phyloP scores from a whole-genome alignment of 495 filamentous ascomycete species.

The Aspergillus kassunensis region DNA sequence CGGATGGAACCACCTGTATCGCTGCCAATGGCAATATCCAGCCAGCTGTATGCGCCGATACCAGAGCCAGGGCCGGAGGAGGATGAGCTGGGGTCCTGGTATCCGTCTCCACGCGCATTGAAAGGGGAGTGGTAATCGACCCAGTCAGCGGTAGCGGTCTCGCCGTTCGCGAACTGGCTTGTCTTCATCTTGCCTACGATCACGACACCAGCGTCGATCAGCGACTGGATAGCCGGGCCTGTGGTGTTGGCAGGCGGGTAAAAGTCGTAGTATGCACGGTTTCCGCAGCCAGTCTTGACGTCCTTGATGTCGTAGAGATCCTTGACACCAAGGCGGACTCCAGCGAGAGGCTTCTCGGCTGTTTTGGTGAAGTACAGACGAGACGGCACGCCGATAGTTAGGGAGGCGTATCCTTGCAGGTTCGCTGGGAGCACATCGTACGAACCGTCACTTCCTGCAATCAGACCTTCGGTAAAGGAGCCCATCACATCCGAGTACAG shows the following conservation, averaged over 20 bases:
- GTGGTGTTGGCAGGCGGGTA: conserved; percentile 31
- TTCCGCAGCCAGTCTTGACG: conserved; percentile 38
- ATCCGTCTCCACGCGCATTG: conserved; percentile 43
- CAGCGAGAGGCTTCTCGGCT: conserved; percentile 30
- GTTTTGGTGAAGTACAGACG: conserved; percentile 36
- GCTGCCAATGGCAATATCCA: conserved; percentile 44
- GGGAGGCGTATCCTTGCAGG: conserved; percentile 2
- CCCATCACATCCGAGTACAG: conserved; percentile 8
- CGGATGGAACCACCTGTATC: conserved; percentile 45
- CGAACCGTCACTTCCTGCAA: conserved; percentile 10
- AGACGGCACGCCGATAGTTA: conserved; percentile 38
- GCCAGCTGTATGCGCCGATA: conserved; percentile 38
- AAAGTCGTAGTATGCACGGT: conserved; percentile 35
- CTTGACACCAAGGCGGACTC: conserved; percentile 40
- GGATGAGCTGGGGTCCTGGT: conserved; percentile 36
- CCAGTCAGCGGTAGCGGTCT: conserved; percentile 36
- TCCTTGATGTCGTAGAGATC: conserved; percentile 45
- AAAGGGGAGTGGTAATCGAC: conserved; percentile 41
- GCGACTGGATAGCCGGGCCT: conserved; percentile 30
- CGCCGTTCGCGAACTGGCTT: conserved; percentile 42
- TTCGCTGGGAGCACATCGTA: conserved; percentile 3
- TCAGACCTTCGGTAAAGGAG: conserved; percentile 12
- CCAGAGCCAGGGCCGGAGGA: conserved; percentile 37
- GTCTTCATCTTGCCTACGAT: conserved; percentile 48
- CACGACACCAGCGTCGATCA: conserved; percentile 43